Conservation (phyloP, 148 eudicot species). For the Diospyros lotus region DNA sequence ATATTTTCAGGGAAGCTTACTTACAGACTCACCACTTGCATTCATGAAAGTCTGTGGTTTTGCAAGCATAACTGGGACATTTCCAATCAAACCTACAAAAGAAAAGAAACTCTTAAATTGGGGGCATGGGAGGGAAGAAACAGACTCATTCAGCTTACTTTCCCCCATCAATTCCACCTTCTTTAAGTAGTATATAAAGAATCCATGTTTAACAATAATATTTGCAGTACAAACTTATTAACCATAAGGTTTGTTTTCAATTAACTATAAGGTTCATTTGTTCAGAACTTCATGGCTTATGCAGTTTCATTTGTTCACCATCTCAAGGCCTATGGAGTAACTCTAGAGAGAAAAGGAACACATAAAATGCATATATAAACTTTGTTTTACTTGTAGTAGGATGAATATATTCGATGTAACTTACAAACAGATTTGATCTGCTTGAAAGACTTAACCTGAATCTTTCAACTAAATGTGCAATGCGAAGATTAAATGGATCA, state of each 20-base stretch:
- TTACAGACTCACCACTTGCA: slow-evolving; percentile 98
- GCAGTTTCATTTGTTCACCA: too few relatives aligned
- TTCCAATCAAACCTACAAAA: slow-evolving; percentile 65
- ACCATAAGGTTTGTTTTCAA: neutral
- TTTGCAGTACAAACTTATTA: neutral
- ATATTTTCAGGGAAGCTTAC: slow-evolving; percentile 42
- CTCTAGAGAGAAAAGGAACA: too few relatives aligned
- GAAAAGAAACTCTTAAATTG: neutral
- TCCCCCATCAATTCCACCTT: neutral
- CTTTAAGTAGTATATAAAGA: slow-evolving; percentile 1
- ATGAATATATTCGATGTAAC: neutral
- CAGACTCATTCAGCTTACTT: slow-evolving; percentile 2
- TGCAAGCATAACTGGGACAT: slow-evolving; percentile 75
- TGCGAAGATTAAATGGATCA: neutral
- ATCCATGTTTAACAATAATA: neutral
- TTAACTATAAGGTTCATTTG: too few relatives aligned
- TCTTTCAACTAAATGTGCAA: neutral
- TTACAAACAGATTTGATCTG: neutral
- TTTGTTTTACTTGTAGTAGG: too few relatives aligned
- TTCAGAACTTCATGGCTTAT: too few relatives aligned
- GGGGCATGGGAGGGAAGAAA: neutral
- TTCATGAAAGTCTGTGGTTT: slow-evolving; percentile 98
- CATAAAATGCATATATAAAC: too few relatives aligned
- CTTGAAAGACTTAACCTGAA: neutral
- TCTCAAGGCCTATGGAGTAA: too few relatives aligned